A percentile compares a stretch with the other conserved stretches of the same genome.
These are phyloP conservation scores for Colletotrichum coccodes DNA, from an alignment of 2,329 filamentous ascomycete genomes.

Conservation along the genomic window DNA sequence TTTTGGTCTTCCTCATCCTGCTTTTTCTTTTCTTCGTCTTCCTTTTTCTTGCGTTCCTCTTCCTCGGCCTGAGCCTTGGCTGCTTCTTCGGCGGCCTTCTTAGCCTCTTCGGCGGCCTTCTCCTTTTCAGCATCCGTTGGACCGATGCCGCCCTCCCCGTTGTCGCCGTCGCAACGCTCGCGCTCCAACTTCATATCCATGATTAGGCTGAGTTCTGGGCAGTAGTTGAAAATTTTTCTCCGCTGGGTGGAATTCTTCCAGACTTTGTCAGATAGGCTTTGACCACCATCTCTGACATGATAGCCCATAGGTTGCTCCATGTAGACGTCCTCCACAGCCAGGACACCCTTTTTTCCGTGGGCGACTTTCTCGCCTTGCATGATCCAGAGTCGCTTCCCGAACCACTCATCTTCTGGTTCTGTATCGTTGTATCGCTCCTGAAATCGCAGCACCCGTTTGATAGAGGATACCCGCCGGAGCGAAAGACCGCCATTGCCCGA, in stretches of 20 bases:
- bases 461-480: constrained; percentile 61
- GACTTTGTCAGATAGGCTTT: constrained; percentile 51
- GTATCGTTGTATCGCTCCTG: constrained; percentile 61
- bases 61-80: constrained; percentile 16
- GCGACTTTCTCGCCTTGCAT: constrained; percentile 61
- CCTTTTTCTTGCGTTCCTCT: background rate
- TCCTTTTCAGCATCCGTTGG: constrained; percentile 27
- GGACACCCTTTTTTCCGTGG: constrained; percentile 49
- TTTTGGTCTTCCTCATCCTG: background rate
- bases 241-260: constrained; percentile 57
- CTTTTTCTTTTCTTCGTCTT: background rate
- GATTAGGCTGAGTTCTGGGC: constrained; percentile 64
- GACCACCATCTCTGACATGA: constrained; percentile 58
- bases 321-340: constrained; percentile 62
- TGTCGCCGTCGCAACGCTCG: constrained; percentile 54
- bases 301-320: constrained; percentile 64
- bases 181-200: constrained; percentile 66
- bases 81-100: constrained; percentile 25
- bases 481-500: constrained; percentile 65
- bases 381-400: constrained; percentile 57
- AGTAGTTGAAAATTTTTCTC: constrained; percentile 63
- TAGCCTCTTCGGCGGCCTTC: constrained; percentile 21
- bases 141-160: constrained; percentile 39
- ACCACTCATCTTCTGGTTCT: constrained; percentile 66
- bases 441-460: constrained; percentile 57